A percentile compares a stretch with the other conserved stretches of the same genome.
phyloP scores from a whole-genome alignment of 306 rosid species.

The Trifolium dubium region DNA sequence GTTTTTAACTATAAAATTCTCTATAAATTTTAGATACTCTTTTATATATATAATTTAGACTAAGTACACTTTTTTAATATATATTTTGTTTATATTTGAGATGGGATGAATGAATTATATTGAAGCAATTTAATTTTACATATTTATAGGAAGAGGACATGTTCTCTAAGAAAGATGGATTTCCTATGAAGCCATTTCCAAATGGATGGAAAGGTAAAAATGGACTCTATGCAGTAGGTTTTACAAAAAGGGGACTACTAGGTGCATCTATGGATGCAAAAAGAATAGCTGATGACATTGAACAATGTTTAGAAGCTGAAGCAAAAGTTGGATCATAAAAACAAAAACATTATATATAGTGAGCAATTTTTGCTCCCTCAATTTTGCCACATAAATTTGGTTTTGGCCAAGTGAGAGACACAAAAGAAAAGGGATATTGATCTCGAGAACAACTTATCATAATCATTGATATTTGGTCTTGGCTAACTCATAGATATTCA shows the following conservation, averaged over 20 bases:
- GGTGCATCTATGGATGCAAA: constrained; percentile 89
- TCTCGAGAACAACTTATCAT: neutral
- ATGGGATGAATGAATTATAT: too few relatives aligned
- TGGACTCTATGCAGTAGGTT: constrained; percentile 93
- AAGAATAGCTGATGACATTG: constrained; percentile 81
- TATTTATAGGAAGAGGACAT: constrained; percentile 69
- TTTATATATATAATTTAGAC: too few relatives aligned
- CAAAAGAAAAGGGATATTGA: neutral
- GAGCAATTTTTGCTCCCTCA: constrained; percentile 41
- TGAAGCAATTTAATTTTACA: too few relatives aligned
- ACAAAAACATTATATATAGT: neutral
- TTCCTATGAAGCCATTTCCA: constrained; percentile 77
- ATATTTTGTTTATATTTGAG: too few relatives aligned
- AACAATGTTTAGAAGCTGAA: constrained; percentile 59
- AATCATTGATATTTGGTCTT: constrained; percentile 34
- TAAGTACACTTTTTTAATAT: too few relatives aligned
- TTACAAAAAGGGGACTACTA: constrained; percentile 86
- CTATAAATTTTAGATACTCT: too few relatives aligned
- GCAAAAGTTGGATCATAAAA: constrained; percentile 42
- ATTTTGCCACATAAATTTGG: constrained; percentile 35
- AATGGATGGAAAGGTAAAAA: constrained; percentile 90
- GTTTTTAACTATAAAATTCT: too few relatives aligned
- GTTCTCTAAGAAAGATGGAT: constrained; percentile 85
- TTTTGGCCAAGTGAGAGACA: constrained; percentile 23
- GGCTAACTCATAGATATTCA: constrained; percentile 5